Base-by-base conservation (phyloP, 805 yeast genomes). In the Cephaloascus albidus region DNA sequence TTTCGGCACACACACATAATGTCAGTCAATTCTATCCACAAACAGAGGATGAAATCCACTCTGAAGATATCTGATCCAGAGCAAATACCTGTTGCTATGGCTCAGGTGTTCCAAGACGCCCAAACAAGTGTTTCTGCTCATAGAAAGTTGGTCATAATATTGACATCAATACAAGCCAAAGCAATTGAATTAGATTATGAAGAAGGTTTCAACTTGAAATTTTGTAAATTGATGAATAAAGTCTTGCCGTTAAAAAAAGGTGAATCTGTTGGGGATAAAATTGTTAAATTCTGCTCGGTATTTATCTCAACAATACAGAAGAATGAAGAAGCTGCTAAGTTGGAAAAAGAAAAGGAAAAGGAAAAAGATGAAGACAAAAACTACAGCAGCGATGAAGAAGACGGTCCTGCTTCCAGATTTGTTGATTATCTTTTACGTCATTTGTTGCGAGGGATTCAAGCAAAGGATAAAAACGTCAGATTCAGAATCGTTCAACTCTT, bases 61-160 rank as follows among this genome's bases (percentile, higher is more conserved):
- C 45, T 43, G 44, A 33, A 43, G 36, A 49, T 55, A n/a, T 40
- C 37, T 2, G 42, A 46, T 10, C 42, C 52, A 2, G 58, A 52
- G 14, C 60, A 54, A 28, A 45, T 62, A 18, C 40, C 49, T 30
- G 38, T 35, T 20, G 76, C 83, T 3, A 62, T 81, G 49, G 78
- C 84, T 1, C 78, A 72, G 41, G 77, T 80, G 3, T 88, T 88
- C 52, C 90, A 84, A 51, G 90, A 81, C 41, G 85, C 93, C 0
- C 97, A 88, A 52, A 45, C 60, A 18, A 70, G 85, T 2, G 68
- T 80, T 26, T 81, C 89, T 0, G 81, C 89, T 2, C 96, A 88
- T 56, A 67, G 85, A 36, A 83, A 84, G 51, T 79, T 85, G 42
- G 75, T 81, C 4, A 74, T 78, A 8, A 70, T 83, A 4, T 53